phyloP scores from a whole-genome alignment of 495 filamentous ascomycete species.

The Glutinoglossum americanum region DNA sequence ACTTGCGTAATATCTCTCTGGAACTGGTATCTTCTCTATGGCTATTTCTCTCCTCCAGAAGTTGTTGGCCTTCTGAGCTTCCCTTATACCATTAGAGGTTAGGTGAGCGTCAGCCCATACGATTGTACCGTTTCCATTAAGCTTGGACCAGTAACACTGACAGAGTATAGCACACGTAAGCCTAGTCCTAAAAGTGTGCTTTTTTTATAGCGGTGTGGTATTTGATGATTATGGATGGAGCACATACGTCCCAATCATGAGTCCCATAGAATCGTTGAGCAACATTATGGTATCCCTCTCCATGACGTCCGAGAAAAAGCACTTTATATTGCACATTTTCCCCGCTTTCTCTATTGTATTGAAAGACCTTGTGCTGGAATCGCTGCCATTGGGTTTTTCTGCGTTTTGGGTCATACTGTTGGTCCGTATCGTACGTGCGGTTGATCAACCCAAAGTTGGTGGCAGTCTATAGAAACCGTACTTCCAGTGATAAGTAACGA shows the following conservation, averaged over 20 bases:
- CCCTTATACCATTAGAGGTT: constrained; percentile 32
- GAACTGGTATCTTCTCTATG: constrained; percentile 34
- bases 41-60: constrained; percentile 40
- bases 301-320: constrained; percentile 47
- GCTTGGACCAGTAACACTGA: constrained; percentile 48
- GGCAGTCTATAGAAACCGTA: constrained; percentile 3
- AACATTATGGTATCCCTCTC: constrained; percentile 47
- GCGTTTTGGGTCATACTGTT: constrained; percentile 14
- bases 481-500: not conserved
- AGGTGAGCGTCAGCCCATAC: constrained; percentile 53
- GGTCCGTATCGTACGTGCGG: constrained; percentile 24
- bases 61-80: constrained; percentile 37
- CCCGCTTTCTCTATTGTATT: constrained; percentile 28
- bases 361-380: constrained; percentile 33
- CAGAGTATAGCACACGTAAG: not conserved
- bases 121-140: constrained; percentile 41
- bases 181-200: not conserved
- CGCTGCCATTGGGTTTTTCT: constrained; percentile 42
- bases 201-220: not conserved
- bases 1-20: constrained; percentile 43
- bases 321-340: constrained; percentile 39
- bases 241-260: constrained; percentile 40
- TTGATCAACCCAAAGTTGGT: constrained; percentile 47
- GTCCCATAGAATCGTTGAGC: constrained; percentile 46
- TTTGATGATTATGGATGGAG: not conserved